A percentile compares a stretch with the other conserved stretches of the same genome.
phyloP scores from a whole-genome alignment of 306 rosid genomes.

The Chamaecrista fasciculata region DNA sequence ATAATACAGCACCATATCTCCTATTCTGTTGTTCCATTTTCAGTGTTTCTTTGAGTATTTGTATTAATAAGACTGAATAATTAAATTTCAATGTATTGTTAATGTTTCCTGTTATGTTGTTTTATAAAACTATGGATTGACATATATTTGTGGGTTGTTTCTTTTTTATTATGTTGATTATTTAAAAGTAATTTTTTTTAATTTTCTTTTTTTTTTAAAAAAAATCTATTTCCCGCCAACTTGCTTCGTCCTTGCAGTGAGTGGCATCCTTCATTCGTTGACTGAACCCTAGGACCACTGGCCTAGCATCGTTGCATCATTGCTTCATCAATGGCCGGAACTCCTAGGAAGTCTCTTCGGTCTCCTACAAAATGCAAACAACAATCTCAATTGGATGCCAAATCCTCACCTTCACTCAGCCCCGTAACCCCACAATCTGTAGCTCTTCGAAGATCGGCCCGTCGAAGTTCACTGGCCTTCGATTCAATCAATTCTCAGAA shows the following conservation, averaged over 20 bases:
- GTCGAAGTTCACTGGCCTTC: conserved; percentile 37
- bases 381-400: conserved; percentile 21
- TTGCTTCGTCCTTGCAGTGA: not conserved
- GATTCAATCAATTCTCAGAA: conserved; percentile 23
- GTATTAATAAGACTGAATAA: no score
- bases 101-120: no score
- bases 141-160: no score
- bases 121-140: no score
- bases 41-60: no score
- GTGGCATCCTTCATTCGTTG: conserved; percentile 1
- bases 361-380: conserved; percentile 43
- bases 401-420: conserved; percentile 32
- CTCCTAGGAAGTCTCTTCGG: conserved; percentile 41
- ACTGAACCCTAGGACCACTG: conserved; percentile 28
- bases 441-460: conserved; percentile 56
- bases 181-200: no score
- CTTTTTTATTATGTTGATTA: no score
- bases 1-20: no score
- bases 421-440: conserved; percentile 54
- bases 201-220: no score
- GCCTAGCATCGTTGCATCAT: not conserved
- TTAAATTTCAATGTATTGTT: no score
- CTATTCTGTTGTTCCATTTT: no score
- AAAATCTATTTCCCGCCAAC: conserved; percentile 55
- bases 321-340: conserved; percentile 56